Percentiles rank a stretch among this genome's conserved stretches.
phyloP scores from a whole-genome alignment of 257 asterid genomes.

The Solanum chmielewskii region DNA sequence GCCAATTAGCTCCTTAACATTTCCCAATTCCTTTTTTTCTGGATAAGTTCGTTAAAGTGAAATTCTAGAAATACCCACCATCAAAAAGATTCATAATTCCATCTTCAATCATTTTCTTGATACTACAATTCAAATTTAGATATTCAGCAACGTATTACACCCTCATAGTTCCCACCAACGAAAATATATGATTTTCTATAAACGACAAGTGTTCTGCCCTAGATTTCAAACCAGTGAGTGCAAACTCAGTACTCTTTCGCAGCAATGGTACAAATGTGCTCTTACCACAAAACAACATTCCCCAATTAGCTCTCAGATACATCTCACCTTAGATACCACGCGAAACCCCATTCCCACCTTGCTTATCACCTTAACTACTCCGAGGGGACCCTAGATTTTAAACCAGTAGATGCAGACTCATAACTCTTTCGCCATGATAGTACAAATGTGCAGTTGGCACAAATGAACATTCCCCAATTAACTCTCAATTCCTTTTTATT shows the following conservation, averaged over 20 bases:
- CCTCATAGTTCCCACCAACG: neutral
- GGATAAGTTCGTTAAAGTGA: neutral
- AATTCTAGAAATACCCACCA: neutral
- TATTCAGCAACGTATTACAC: neutral
- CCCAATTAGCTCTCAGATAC: neutral
- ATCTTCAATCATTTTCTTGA: neutral
- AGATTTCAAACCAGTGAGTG: neutral
- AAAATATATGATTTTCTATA: neutral
- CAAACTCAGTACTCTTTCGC: neutral
- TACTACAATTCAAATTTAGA: neutral
- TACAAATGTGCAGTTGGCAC: neutral
- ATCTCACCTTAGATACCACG: neutral
- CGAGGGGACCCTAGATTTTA: neutral
- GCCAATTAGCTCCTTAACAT: neutral
- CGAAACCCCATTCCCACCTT: neutral
- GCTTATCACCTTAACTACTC: neutral
- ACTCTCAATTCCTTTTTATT: neutral
- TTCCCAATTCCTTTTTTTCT: neutral
- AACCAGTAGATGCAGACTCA: neutral
- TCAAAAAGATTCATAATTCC: neutral
- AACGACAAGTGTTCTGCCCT: neutral
- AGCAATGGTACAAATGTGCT: neutral
- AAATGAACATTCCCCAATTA: neutral
- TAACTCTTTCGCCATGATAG: neutral
- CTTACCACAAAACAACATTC: neutral